phyloP scores from a whole-genome alignment of 2,329 filamentous ascomycete species.

The Stemphylium beticola region DNA sequence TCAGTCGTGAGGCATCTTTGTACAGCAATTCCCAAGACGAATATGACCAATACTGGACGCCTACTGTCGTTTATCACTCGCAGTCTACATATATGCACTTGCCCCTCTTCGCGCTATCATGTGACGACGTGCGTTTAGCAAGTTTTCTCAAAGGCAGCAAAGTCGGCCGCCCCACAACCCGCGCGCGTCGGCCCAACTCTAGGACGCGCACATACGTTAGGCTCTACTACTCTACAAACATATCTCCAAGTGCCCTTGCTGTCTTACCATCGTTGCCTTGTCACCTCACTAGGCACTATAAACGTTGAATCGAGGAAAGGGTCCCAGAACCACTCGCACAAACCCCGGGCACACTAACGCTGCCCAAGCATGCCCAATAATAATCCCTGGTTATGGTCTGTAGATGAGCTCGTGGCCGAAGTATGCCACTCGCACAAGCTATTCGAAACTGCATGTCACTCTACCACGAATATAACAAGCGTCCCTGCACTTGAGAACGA shows the following conservation, averaged over 20 bases:
- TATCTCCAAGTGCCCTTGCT: neutral
- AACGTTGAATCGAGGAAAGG: neutral
- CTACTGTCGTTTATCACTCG: neutral
- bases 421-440: conserved; percentile 64
- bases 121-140: conserved; percentile 9
- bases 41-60: neutral
- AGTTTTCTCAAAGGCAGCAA: neutral
- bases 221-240: too few relatives aligned
- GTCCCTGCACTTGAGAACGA: conserved; percentile 58
- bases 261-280: neutral
- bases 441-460: conserved; percentile 47
- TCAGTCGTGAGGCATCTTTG: neutral
- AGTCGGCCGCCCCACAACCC: too few relatives aligned
- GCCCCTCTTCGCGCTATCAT: conserved; percentile 20
- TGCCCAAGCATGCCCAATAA: neutral
- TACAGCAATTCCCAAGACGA: neutral
- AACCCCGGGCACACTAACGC: neutral
- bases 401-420: conserved; percentile 69
- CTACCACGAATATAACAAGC: conserved; percentile 56
- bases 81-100: neutral
- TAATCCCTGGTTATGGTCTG: conserved; percentile 79
- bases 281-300: neutral
- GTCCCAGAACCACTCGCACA: neutral
- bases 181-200: too few relatives aligned
- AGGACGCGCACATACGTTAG: neutral